phyloP scores from a whole-genome alignment of 176 grass and related monocot genomes.

The Rhynchospora tenuis region DNA sequence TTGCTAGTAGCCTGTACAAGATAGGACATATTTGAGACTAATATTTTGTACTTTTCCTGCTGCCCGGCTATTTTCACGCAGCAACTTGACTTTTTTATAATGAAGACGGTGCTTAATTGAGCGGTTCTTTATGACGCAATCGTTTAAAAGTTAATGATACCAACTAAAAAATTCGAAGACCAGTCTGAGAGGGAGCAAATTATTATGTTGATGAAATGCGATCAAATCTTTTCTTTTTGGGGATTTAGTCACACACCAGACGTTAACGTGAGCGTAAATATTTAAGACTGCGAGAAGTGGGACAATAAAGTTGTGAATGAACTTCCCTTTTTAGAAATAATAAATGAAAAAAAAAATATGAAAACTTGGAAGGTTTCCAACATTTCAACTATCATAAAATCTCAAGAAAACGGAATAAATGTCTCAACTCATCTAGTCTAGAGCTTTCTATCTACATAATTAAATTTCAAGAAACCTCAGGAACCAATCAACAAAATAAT shows the following conservation, averaged over 20 bases:
- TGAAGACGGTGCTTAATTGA: neutral
- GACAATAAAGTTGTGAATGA: neutral
- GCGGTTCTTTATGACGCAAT: neutral
- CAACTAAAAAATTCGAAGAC: neutral
- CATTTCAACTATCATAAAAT: neutral
- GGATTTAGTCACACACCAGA: neutral
- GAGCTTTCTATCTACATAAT: neutral
- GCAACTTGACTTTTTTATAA: neutral
- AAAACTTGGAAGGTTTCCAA: neutral
- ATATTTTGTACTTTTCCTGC: neutral
- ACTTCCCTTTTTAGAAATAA: no score
- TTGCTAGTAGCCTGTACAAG: neutral
- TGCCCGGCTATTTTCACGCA: neutral
- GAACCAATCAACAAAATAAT: conserved; percentile 1
- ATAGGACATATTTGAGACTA: neutral
- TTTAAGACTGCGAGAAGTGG: neutral
- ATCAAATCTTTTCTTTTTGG: neutral
- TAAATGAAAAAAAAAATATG: neutral
- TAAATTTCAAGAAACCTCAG: neutral
- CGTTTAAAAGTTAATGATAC: neutral
- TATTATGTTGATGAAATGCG: neutral
- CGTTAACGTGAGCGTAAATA: neutral
- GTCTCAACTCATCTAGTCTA: neutral
- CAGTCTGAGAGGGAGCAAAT: neutral
- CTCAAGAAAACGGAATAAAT: conserved; percentile 8